phyloP scores from a whole-genome alignment of 306 rosid genomes.

The Oemleria cerasiformis region DNA sequence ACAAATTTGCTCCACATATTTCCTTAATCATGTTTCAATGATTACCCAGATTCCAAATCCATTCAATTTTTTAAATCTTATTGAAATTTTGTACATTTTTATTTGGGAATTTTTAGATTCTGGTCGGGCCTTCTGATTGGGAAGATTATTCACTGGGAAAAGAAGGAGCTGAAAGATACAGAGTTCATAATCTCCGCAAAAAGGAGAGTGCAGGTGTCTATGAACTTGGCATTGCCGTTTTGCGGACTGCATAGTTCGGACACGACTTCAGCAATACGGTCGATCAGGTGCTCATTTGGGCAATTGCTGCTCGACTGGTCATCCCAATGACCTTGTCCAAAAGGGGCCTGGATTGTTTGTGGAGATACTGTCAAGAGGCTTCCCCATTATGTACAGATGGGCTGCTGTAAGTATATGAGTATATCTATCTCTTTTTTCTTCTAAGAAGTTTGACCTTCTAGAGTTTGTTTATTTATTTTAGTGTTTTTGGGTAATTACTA shows the following conservation, averaged over 20 bases:
- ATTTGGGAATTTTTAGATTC: slow-evolving; percentile 43
- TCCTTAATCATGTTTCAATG: not conserved
- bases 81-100: not conserved
- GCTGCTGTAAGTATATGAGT: slow-evolving; percentile 57
- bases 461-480: not conserved
- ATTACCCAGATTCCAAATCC: not conserved
- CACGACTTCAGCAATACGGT: slow-evolving; percentile 69
- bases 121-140: slow-evolving; percentile 84
- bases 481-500: too few relatives aligned
- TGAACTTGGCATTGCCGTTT: slow-evolving; percentile 64
- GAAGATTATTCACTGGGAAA: slow-evolving; percentile 57
- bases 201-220: slow-evolving; percentile 61
- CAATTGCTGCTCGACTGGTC: slow-evolving; percentile 11
- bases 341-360: slow-evolving; percentile 55
- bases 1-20: not conserved
- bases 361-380: slow-evolving; percentile 50
- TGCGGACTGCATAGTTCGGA: slow-evolving; percentile 45
- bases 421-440: not conserved
- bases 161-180: slow-evolving; percentile 68
- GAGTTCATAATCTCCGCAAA: slow-evolving; percentile 63
- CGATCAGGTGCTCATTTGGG: slow-evolving; percentile 74
- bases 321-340: slow-evolving; percentile 17
- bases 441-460: not conserved
- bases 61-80: too few relatives aligned
- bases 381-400: slow-evolving; percentile 77